Evolutionary conservation across 108 stramenopile species (phyloP).

Genomic region (Nitzschia inconspicua): DNA sequence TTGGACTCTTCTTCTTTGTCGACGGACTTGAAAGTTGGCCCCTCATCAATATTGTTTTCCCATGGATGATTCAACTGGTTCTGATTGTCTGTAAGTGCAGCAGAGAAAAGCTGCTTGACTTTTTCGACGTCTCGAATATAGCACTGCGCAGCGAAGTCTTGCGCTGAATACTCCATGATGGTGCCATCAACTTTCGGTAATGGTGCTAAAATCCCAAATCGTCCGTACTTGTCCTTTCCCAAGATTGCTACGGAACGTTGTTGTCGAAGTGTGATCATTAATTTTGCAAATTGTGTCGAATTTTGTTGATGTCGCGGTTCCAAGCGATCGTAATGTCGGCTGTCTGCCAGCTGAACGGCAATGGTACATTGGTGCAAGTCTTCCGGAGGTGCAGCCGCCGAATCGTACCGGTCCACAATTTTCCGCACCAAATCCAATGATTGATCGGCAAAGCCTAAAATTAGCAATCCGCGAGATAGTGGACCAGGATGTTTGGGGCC

Average conservation of each 20-base stretch:
- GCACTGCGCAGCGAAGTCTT: constrained; percentile 39
- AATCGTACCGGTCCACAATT: constrained; percentile 2
- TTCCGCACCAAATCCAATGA: constrained; percentile 26
- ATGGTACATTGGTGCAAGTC: constrained; percentile 46
- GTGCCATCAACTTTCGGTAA: constrained; percentile 16
- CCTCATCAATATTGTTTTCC: background rate
- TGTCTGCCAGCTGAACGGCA: constrained; percentile 56
- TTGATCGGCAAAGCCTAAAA: constrained; percentile 46
- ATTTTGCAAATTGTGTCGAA: constrained; percentile 46
- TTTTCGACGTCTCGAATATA: constrained; percentile 28
- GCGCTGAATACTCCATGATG: constrained; percentile 3
- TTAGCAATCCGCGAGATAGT: constrained; percentile 36
- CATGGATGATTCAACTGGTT: background rate
- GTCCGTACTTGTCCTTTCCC: constrained; percentile 52
- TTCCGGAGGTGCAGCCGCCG: constrained; percentile 14
- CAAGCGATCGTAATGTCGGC: constrained; percentile 16
- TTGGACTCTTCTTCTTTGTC: no score
- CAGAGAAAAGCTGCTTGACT: constrained; percentile 22
- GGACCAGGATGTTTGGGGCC: constrained; percentile 58
- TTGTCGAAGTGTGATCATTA: constrained; percentile 38
- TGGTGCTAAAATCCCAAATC: constrained; percentile 66
- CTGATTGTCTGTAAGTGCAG: background rate
- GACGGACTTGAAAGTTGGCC: background rate
- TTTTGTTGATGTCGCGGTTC: constrained; percentile 47
- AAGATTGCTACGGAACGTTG: constrained; percentile 51